Evolutionary conservation across 176 grass and related monocot genomes (phyloP).

Genomic region (Carex pumila): DNA sequence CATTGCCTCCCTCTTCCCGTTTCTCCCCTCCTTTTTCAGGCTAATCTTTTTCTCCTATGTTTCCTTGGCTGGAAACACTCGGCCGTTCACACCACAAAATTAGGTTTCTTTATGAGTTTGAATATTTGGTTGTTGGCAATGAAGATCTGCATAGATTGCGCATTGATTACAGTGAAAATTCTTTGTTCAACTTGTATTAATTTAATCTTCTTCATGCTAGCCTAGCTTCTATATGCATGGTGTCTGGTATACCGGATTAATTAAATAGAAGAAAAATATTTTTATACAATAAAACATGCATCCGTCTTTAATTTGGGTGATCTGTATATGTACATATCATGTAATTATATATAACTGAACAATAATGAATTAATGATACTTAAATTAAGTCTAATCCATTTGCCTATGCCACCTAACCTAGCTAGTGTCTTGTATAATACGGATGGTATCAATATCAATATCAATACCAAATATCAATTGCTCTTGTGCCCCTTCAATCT

Average conservation of each 20-base stretch:
- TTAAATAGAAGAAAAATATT: not conserved
- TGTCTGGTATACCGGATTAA: not conserved
- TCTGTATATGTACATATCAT: not conserved
- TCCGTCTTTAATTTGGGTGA: not conserved
- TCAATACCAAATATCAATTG: not conserved
- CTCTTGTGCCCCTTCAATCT: not conserved
- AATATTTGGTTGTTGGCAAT: slow-evolving; percentile 11
- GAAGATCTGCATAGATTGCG: slow-evolving; percentile 1
- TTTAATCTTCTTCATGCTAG: not conserved
- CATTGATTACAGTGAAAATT: not conserved
- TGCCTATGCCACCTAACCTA: not conserved
- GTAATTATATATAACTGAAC: not conserved
- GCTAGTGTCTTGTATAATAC: not conserved
- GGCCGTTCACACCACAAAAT: slow-evolving; percentile 13
- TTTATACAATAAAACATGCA: not conserved
- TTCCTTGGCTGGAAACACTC: slow-evolving; percentile 5
- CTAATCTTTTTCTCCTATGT: not conserved
- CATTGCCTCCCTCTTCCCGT: not conserved
- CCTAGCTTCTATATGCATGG: no score
- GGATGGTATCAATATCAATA: not conserved
- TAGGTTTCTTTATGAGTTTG: not conserved
- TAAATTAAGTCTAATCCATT: not conserved
- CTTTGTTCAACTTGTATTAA: not conserved
- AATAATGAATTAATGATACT: not conserved
- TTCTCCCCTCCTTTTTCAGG: not conserved